Evolutionary conservation across 1,284 basidiomycete species (phyloP).

Genomic region (Peniophora sp.): DNA sequence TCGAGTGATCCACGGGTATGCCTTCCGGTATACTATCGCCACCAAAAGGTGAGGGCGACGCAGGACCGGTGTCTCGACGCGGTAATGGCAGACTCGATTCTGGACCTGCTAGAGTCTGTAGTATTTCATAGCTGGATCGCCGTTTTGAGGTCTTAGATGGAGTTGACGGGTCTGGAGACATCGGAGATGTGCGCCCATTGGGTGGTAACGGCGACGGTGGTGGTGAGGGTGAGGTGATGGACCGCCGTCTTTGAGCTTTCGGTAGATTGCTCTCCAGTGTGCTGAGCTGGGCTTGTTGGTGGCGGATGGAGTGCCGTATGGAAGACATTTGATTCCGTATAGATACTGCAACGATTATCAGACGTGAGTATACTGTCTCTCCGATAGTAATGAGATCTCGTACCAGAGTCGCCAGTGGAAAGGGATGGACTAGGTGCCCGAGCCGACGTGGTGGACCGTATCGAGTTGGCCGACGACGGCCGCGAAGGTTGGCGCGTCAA

Average conservation of each 20-base stretch:
- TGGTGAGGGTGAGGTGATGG: constrained; percentile 24
- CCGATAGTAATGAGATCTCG: too few relatives aligned
- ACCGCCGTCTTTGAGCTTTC: constrained; percentile 41
- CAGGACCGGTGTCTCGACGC: constrained; percentile 32
- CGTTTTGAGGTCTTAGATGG: constrained; percentile 34
- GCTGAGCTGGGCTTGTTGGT: constrained; percentile 69
- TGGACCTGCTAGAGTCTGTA: constrained; percentile 61
- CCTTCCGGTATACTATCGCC: constrained; percentile 60
- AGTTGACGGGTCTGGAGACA: constrained; percentile 23
- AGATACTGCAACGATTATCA: constrained; percentile 56
- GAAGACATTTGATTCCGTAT: constrained; percentile 68
- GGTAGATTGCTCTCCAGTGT: constrained; percentile 48
- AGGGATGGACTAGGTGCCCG: constrained; percentile 45
- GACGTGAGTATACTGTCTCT: too few relatives aligned
- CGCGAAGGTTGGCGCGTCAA: constrained; percentile 34
- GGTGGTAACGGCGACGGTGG: constrained; percentile 24
- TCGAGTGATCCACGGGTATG: constrained; percentile 49
- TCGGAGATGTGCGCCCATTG: constrained; percentile 21
- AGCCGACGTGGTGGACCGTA: constrained; percentile 38
- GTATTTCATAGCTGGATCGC: constrained; percentile 63
- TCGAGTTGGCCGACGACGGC: constrained; percentile 51
- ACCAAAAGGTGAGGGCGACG: constrained; percentile 6
- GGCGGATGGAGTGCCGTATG: constrained; percentile 68
- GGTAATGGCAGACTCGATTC: constrained; percentile 69
- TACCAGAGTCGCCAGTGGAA: constrained; percentile 53